Percentiles rank a stretch among this genome's conserved stretches.
Evolutionary conservation across 768 basidiomycete genomes (phyloP).

Genomic region (Floccularia luteovirens): DNA sequence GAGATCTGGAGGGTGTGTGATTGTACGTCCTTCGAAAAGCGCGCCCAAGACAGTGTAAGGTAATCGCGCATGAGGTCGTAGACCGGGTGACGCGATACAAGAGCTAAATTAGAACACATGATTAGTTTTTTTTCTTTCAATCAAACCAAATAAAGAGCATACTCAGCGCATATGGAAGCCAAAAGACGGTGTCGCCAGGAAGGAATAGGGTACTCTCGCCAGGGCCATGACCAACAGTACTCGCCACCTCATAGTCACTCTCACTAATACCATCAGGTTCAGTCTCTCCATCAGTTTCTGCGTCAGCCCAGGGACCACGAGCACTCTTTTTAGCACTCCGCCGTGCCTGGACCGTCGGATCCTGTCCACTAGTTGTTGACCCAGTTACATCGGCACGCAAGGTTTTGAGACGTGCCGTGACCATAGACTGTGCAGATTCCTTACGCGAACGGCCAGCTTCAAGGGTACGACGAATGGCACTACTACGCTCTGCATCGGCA

Average conservation of each 20-base stretch:
- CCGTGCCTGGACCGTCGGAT: slow-evolving; percentile 53
- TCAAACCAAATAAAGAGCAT: slow-evolving; percentile 20
- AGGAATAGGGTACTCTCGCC: slow-evolving; percentile 87
- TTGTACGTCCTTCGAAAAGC: slow-evolving; percentile 90
- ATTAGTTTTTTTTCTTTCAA: slow-evolving; percentile 7
- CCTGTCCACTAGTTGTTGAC: slow-evolving; percentile 33
- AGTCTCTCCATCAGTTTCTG: slow-evolving; percentile 73
- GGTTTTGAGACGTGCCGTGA: slow-evolving; percentile 59
- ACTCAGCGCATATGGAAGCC: slow-evolving; percentile 93
- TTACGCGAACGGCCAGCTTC: slow-evolving; percentile 74
- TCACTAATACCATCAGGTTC: slow-evolving; percentile 75
- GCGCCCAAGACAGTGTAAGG: slow-evolving; percentile 91
- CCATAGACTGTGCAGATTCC: slow-evolving; percentile 70
- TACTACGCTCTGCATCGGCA: slow-evolving; percentile 81
- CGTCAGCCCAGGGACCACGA: slow-evolving; percentile 65
- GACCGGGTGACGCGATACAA: slow-evolving; percentile 88
- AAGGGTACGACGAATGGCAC: slow-evolving; percentile 76
- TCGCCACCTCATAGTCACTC: slow-evolving; percentile 80
- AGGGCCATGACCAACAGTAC: slow-evolving; percentile 73
- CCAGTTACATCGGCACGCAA: slow-evolving; percentile 48
- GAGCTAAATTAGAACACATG: slow-evolving; percentile 44
- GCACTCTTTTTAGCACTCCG: slow-evolving; percentile 47
- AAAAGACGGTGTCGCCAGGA: slow-evolving; percentile 86
- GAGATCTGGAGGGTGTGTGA: slow-evolving; percentile 87
- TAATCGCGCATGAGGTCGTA: slow-evolving; percentile 96